Base-by-base conservation (phyloP, 805 yeast genomes). In the Clavispora phyllophila region DNA sequence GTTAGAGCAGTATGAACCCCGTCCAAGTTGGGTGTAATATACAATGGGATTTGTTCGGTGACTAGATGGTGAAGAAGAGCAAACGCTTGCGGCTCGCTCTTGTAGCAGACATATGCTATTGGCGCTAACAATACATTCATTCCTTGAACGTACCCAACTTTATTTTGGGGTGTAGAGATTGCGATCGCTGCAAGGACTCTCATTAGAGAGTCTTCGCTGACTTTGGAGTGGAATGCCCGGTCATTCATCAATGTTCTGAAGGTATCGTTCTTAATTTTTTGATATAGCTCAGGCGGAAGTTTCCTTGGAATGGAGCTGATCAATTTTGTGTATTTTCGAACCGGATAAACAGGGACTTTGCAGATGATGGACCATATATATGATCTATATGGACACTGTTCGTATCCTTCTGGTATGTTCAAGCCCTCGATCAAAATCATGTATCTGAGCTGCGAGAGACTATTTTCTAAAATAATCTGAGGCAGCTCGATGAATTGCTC, bases 111-210 rank as follows among this genome's bases (percentile, higher is more conserved):
- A 57, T 78, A 89, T 14, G 88, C 75, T 42, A 89, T 76, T 1
- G 96, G 96, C 0, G 96, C 96, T 19, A 84, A 74, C 18, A 89
- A 61, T 0, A 89, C 88, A 58, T 89, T 89, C 84, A 90, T 79
- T 2, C 96, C 96, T 58, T 89, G 96, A n/a, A 89, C 96, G 56
- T 87, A 87, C 0, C 75, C 75, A 5, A 60, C 66, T 32, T 56
- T 57, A 40, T 53, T 54, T n/a, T 53, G 51, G 36, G 57, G 44
- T 34, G 32, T 39, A 9, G 58, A 45, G 60, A 79, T 63, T 3
- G 95, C 95, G 56, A 79, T 76, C n/a, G 85, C 81, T 25, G 86
- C 83, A 20, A 89, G 69, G 3, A 88, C 66, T 36, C 96, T 63
- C 9, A 83, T 73, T 34, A 89, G 62, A 1, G 85, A 65, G 3